Evolutionary conservation across 345 rosid species (phyloP).

Genomic region (Carallia pectinifolia): DNA sequence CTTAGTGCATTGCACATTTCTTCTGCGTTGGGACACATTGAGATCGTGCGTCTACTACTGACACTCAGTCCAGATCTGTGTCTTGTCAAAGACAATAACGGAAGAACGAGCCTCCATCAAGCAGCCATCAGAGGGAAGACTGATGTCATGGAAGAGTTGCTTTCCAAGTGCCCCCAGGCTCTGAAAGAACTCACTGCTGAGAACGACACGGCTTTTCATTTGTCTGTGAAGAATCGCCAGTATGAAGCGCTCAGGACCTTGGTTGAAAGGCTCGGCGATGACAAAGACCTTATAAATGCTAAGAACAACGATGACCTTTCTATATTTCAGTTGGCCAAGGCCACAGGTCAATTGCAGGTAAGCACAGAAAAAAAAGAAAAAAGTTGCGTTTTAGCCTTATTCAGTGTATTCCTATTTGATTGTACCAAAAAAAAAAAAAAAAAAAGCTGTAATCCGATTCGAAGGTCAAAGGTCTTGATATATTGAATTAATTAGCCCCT

Average conservation of each 20-base stretch:
- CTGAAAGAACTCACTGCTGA: neutral
- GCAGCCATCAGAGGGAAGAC: slow-evolving; percentile 4
- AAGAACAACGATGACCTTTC: slow-evolving; percentile 6
- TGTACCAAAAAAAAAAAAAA: no score
- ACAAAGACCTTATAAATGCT: neutral
- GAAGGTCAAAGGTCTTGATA: no score
- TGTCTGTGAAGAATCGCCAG: slow-evolving; percentile 2
- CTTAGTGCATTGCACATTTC: slow-evolving; percentile 11
- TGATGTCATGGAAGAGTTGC: neutral
- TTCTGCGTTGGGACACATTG: slow-evolving; percentile 1
- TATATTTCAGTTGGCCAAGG: slow-evolving; percentile 6
- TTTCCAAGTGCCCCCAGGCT: neutral
- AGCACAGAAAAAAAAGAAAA: neutral
- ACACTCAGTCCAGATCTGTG: neutral
- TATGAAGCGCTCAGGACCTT: neutral
- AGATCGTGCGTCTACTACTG: neutral
- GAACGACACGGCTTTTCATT: slow-evolving; percentile 8
- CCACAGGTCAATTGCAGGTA: neutral
- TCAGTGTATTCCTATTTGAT: no score
- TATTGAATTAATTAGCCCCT: no score
- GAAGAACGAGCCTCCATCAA: slow-evolving; percentile 5
- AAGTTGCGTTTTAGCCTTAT: no score
- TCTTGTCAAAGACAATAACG: slow-evolving; percentile 1
- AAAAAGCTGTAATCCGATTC: no score
- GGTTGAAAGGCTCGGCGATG: neutral